These are phyloP conservation scores for Starmerella potacharoeniae DNA, from an alignment of 805 yeast species.

Conservation along the genomic window DNA sequence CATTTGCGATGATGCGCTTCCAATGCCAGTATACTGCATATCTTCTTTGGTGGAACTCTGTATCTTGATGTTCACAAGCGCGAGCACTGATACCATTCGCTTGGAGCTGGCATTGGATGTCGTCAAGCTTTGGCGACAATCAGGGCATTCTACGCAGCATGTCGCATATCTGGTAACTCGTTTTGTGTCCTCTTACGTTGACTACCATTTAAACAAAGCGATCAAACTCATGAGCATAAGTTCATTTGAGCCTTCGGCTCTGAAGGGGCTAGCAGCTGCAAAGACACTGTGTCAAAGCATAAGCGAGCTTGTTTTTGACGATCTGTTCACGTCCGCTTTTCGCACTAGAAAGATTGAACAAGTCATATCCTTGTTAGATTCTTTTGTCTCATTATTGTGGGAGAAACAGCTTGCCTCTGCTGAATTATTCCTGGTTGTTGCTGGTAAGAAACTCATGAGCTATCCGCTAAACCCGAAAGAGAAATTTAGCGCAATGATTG, in stretches of 20 bases:
- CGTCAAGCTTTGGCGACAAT: not conserved
- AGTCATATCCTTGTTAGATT: not conserved
- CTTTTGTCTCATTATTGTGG: not conserved
- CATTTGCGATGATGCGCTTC: not conserved
- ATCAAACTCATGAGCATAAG: not conserved
- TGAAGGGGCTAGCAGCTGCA: not conserved
- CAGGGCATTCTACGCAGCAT: not conserved
- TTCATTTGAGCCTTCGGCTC: not conserved
- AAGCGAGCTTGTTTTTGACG: not conserved
- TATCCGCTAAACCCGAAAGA: too few relatives aligned
- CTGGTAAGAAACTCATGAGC: too few relatives aligned
- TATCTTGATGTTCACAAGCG: not conserved
- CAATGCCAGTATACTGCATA: not conserved
- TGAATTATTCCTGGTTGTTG: not conserved
- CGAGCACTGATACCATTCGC: not conserved
- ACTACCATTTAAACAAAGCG: not conserved
- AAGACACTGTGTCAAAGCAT: not conserved
- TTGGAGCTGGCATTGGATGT: not conserved
- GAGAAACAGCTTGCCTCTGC: not conserved
- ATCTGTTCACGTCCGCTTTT: not conserved
- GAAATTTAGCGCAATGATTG: too few relatives aligned
- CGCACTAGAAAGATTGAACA: not conserved
- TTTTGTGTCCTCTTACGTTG: not conserved
- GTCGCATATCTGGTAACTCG: not conserved
- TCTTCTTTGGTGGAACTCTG: not conserved